A percentile compares a stretch with the other conserved stretches of the same genome.
phyloP scores from a whole-genome alignment of 768 basidiomycete genomes.

The Sarcodon aspratus region DNA sequence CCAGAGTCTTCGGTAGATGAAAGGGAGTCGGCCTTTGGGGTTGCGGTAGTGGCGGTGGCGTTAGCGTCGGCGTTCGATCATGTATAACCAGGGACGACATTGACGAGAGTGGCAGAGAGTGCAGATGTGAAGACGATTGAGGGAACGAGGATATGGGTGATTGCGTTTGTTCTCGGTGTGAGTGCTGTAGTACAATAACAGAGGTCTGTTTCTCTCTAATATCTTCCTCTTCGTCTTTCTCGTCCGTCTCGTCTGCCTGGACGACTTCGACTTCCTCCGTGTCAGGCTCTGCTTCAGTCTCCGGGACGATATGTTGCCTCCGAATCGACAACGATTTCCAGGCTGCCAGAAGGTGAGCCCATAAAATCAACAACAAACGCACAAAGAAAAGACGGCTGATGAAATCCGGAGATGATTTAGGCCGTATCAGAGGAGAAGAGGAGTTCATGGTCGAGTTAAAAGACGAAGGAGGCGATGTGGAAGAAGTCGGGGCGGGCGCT shows the following conservation, averaged over 20 bases:
- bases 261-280: slow-evolving; percentile 17
- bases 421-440: slow-evolving; percentile 6
- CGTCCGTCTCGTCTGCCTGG: slow-evolving; percentile 20
- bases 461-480: not conserved
- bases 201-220: slow-evolving; percentile 6
- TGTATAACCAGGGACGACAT: no score
- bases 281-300: slow-evolving; percentile 2
- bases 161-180: slow-evolving; percentile 17
- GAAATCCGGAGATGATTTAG: slow-evolving; percentile 6
- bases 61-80: not conserved
- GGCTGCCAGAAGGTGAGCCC: slow-evolving; percentile 55
- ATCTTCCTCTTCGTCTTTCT: slow-evolving; percentile 21
- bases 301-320: slow-evolving; percentile 4
- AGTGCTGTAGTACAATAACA: slow-evolving; percentile 5
- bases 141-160: slow-evolving; percentile 6
- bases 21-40: slow-evolving; percentile 38
- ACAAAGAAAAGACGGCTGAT: slow-evolving; percentile 54
- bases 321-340: slow-evolving; percentile 34
- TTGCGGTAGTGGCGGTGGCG: not conserved
- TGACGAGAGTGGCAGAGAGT: not conserved
- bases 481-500: not conserved
- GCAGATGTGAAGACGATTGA: slow-evolving; percentile 1
- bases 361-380: slow-evolving; percentile 55
- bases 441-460: slow-evolving; percentile 2
- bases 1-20: slow-evolving; percentile 84